Evolutionary conservation across 2,329 filamentous ascomycete species (phyloP).

Genomic region (Neopestalotiopsis rosae): DNA sequence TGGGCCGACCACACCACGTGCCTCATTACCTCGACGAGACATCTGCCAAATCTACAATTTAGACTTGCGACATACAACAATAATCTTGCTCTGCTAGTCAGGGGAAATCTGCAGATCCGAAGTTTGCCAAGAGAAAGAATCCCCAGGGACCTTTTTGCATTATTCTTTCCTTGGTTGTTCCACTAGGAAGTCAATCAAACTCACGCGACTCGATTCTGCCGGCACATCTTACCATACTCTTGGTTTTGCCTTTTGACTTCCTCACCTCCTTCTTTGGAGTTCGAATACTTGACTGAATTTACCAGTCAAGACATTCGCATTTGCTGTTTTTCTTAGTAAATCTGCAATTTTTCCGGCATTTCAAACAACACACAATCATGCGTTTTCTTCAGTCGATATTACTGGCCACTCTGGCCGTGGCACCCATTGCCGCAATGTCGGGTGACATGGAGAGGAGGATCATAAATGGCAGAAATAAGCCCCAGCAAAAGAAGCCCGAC

Average conservation of each 20-base stretch:
- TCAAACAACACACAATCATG: background rate
- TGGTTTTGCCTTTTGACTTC: background rate
- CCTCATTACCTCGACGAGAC: constrained; percentile 2
- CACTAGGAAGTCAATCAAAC: background rate
- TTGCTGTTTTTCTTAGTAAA: background rate
- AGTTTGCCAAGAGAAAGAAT: background rate
- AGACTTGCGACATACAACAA: background rate
- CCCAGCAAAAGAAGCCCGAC: constrained; percentile 25
- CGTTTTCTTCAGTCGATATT: constrained; percentile 18
- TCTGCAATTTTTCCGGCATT: background rate
- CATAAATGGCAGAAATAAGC: background rate
- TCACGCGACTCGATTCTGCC: background rate
- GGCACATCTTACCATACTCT: background rate
- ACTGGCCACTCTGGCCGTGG: constrained; percentile 9
- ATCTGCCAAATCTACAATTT: background rate
- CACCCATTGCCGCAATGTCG: constrained; percentile 7
- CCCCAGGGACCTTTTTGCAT: background rate
- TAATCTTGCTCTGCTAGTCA: background rate
- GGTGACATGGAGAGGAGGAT: constrained; percentile 8
- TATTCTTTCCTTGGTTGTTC: background rate
- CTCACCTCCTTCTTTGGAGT: background rate
- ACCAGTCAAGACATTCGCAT: background rate
- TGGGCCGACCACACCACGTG: background rate
- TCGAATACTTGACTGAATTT: background rate
- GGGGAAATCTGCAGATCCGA: background rate